Conservation (phyloP, 2,329 filamentous ascomycete genomes). For the Diaporthe nobilis region DNA sequence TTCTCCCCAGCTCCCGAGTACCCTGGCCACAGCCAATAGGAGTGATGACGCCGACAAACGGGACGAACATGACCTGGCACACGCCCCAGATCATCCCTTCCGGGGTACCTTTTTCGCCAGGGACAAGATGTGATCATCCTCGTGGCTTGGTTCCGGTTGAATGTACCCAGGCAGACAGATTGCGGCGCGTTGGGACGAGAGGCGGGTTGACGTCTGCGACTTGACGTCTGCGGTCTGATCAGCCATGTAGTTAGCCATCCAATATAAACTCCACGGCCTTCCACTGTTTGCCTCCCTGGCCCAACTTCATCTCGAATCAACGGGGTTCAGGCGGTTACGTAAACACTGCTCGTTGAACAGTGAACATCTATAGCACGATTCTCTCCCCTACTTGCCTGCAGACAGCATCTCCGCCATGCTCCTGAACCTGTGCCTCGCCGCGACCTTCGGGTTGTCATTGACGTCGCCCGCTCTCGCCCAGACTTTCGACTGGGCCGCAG, state of each 20-base stretch:
- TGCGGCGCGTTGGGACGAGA: not conserved
- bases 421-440: not conserved
- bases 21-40: constrained; percentile 8
- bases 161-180: constrained; percentile 11
- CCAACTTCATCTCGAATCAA: not conserved
- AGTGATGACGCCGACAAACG: not conserved
- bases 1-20: not conserved
- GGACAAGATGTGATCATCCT: constrained; percentile 4
- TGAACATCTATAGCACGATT: not conserved
- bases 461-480: constrained; percentile 65
- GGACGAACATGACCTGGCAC: constrained; percentile 24
- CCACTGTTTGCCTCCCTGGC: not conserved
- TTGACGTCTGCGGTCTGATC: not conserved
- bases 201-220: not conserved
- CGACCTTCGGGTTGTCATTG: constrained; percentile 57
- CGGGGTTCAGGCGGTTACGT: not conserved
- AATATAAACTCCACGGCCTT: constrained; percentile 10
- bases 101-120: not conserved
- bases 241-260: not conserved
- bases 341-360: not conserved
- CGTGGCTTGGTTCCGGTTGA: constrained; percentile 19
- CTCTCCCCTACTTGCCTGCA: not conserved
- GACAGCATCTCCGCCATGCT: not conserved
- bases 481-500: constrained; percentile 71
- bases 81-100: constrained; percentile 14